A percentile compares a stretch with the other conserved stretches of the same genome.
phyloP scores from a whole-genome alignment of 495 filamentous ascomycete genomes.

The Tuber indicum region DNA sequence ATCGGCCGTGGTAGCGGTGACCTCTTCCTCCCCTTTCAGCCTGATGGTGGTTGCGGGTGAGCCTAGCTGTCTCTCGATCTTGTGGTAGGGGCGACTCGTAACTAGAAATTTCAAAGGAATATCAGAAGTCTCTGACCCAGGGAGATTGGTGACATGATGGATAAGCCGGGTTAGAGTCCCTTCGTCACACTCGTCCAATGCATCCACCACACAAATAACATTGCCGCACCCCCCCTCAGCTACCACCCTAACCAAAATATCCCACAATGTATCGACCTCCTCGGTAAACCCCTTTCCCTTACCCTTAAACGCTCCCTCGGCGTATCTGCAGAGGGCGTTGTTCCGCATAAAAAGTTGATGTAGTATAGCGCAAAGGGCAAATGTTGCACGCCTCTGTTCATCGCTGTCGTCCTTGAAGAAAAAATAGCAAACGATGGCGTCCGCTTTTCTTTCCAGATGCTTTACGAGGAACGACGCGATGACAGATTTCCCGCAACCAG shows the following conservation, averaged over 20 bases:
- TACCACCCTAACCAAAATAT: no score
- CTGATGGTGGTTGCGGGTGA: slow-evolving; percentile 29
- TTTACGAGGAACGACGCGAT: no score
- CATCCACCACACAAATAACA: slow-evolving; percentile 45
- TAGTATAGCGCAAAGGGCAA: slow-evolving; percentile 44
- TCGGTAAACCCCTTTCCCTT: slow-evolving; percentile 37
- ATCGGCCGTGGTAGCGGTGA: slow-evolving; percentile 42
- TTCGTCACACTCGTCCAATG: slow-evolving; percentile 46
- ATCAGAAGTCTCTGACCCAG: not conserved
- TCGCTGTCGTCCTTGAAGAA: slow-evolving; percentile 48
- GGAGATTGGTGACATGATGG: slow-evolving; percentile 4
- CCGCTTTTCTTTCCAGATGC: no score
- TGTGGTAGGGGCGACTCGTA: slow-evolving; percentile 46
- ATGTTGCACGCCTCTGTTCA: slow-evolving; percentile 41
- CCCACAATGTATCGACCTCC: slow-evolving; percentile 14
- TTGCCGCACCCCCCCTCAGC: slow-evolving; percentile 31
- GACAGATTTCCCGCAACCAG: slow-evolving; percentile 49
- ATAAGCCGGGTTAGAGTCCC: slow-evolving; percentile 15
- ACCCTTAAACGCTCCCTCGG: slow-evolving; percentile 36
- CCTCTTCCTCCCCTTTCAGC: slow-evolving; percentile 45
- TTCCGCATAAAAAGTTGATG: slow-evolving; percentile 45
- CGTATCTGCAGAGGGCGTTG: slow-evolving; percentile 39
- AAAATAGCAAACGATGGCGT: slow-evolving; percentile 45
- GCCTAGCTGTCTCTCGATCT: slow-evolving; percentile 40
- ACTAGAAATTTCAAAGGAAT: slow-evolving; percentile 45